Evolutionary conservation across 1,139 yeast genomes (phyloP).

Genomic region (Sugiyamaella xylanicola): DNA sequence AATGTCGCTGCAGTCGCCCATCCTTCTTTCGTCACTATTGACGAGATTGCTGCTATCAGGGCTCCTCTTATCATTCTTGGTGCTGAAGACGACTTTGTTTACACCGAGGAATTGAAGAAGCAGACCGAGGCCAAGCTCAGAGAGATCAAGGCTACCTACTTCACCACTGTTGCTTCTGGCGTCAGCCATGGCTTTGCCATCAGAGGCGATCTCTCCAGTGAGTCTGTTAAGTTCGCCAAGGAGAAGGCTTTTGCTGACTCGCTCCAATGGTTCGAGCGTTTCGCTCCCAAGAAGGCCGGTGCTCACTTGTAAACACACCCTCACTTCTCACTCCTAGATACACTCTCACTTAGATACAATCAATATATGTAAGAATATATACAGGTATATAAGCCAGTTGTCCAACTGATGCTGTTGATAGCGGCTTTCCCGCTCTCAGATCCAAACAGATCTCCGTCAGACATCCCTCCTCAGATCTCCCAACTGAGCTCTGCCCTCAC

Average conservation of each 20-base stretch:
- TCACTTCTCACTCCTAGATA: too few relatives aligned
- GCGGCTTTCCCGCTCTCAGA: too few relatives aligned
- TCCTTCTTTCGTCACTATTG: constrained; percentile 69
- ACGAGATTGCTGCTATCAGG: constrained; percentile 59
- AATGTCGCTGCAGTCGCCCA: constrained; percentile 67
- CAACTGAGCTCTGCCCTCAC: too few relatives aligned
- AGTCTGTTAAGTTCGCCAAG: constrained; percentile 63
- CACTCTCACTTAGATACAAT: too few relatives aligned
- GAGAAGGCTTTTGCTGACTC: constrained; percentile 69
- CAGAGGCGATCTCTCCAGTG: constrained; percentile 66
- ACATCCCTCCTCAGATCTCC: too few relatives aligned
- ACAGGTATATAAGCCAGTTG: too few relatives aligned
- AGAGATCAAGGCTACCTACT: constrained; percentile 54
- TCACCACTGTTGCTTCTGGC: constrained; percentile 61
- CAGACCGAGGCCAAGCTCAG: constrained; percentile 59
- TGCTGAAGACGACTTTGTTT: constrained; percentile 66
- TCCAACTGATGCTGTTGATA: too few relatives aligned
- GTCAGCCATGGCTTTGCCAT: constrained; percentile 74
- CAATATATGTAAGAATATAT: too few relatives aligned
- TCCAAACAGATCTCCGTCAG: too few relatives aligned
- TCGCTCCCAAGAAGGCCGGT: constrained; percentile 8
- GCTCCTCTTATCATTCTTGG: constrained; percentile 71
- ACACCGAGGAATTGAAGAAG: constrained; percentile 63
- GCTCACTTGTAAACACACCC: not conserved
- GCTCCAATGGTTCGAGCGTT: constrained; percentile 51